Evolutionary conservation across 2,329 filamentous ascomycete genomes (phyloP), one percentile per base, ranked within the genome.

Genomic region (Fusarium falciforme): DNA sequence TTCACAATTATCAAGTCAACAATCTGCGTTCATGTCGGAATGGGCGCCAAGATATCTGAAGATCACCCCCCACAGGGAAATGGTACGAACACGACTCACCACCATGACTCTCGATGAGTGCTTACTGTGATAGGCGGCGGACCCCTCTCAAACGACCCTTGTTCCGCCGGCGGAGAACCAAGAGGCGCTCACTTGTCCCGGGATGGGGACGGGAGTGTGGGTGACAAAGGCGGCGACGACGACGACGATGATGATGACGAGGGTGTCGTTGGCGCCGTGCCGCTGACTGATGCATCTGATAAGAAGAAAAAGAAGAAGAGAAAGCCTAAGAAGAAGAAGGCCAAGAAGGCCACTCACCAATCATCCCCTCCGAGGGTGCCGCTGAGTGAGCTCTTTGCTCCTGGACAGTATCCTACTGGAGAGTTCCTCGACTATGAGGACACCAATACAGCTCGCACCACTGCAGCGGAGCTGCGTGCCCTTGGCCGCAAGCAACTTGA

Each of bases 131-230:
- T 33, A 78, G 76, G 76, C 44, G 66, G 67, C 38, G 71, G 73
- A 55, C 66, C 76, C 33, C 68, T 70, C 66, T 67, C 74, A 14
- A 58, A 68, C 57, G 67, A 71, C 31, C 49, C 71, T 52, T 66
- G 65, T 44, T 69, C 74, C 61, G 66, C 73, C 59, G 84, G 84
- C 47, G 85, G 85, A 57, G 83, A 85, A 68, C 83, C 84, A 42
- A 82, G 83, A 9, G 85, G 84, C 36, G 74, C 74, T 7, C 84
- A 86, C 67, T 71, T 82, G 44, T 80, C 82, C 68, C 80, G 82
- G 47, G 85, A 87, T 66, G 84, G 84, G 9, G 85, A 87, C 61
- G 82, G 83, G 5, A 82, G 74, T 55, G 64, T 85, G 55, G 84
- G 82, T 22, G 76, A 72, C 17, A 67, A 78, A 35, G 83, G 78